These are phyloP conservation scores for Pittosporum tobira DNA, from an alignment of 129 eudicot species.

Conservation along the genomic window DNA sequence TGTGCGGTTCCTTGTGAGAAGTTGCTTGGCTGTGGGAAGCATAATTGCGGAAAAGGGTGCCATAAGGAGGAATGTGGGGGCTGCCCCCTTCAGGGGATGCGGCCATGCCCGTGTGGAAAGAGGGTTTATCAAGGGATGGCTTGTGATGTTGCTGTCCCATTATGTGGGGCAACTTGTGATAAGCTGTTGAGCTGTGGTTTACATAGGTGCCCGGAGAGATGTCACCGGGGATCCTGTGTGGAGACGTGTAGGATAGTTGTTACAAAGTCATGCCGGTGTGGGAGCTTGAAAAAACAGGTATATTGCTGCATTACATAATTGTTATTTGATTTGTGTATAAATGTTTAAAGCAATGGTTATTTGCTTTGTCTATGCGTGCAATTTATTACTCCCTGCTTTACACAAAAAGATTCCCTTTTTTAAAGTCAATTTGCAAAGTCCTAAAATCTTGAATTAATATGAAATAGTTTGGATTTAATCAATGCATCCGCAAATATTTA, in stretches of 20 bases:
- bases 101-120: constrained; percentile 86
- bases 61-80: constrained; percentile 76
- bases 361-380: constrained; percentile 4
- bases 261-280: constrained; percentile 76
- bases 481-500: no score
- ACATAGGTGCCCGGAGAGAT: constrained; percentile 87
- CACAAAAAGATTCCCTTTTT: neutral
- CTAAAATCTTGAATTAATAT: no score
- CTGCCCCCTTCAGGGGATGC: constrained; percentile 73
- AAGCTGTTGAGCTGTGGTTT: constrained; percentile 70
- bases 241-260: constrained; percentile 75
- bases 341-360: neutral
- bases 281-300: constrained; percentile 97
- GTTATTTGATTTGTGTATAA: constrained; percentile 3
- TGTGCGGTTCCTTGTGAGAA: constrained; percentile 60
- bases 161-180: constrained; percentile 91
- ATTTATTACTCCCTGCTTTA: neutral
- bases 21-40: constrained; percentile 74
- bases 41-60: constrained; percentile 74
- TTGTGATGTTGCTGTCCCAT: constrained; percentile 72
- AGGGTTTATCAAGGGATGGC: constrained; percentile 78
- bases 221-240: constrained; percentile 71
- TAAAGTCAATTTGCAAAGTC: neutral
- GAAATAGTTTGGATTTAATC: no score
- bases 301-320: neutral